Evolutionary conservation across 805 yeast species (phyloP).

Genomic region (Maudiozyma barnettii): DNA sequence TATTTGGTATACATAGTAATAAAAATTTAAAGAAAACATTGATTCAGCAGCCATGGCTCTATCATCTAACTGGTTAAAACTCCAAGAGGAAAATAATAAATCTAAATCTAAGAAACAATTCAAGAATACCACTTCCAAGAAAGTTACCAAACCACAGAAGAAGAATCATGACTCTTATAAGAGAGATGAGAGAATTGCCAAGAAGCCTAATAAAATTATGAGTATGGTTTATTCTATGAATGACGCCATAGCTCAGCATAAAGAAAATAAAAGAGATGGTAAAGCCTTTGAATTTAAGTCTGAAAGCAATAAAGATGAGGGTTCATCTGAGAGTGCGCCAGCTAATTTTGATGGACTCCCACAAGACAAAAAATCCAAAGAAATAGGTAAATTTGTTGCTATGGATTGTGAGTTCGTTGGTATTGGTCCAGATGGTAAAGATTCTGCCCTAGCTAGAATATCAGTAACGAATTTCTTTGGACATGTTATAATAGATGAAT

Average conservation of each 20-base stretch:
- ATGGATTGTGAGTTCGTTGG: constrained; percentile 95
- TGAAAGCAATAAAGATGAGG: not conserved
- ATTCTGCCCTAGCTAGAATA: constrained; percentile 73
- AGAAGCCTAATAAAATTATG: constrained; percentile 19
- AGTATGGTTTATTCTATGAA: constrained; percentile 26
- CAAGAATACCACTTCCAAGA: constrained; percentile 7
- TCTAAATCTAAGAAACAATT: constrained; percentile 3
- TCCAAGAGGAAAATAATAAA: constrained; percentile 16
- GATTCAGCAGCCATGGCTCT: constrained; percentile 19
- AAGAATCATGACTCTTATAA: not conserved
- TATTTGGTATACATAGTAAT: no score
- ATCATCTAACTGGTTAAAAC: constrained; percentile 30
- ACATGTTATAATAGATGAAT: constrained; percentile 56
- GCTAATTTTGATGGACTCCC: constrained; percentile 1
- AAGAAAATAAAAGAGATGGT: constrained; percentile 17
- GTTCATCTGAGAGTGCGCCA: not conserved
- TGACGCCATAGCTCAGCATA: constrained; percentile 19
- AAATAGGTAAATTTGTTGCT: constrained; percentile 65
- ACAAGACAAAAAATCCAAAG: constrained; percentile 25
- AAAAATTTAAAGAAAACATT: no score
- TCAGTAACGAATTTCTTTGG: constrained; percentile 83
- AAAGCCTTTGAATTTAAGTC: constrained; percentile 15
- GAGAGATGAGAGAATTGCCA: not conserved
- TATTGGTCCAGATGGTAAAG: constrained; percentile 62
- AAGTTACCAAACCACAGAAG: not conserved